A percentile compares a stretch with the other conserved stretches of the same genome.
Conservation (phyloP, 2,329 filamentous ascomycete genomes). For the Clarireedia hainanense region DNA sequence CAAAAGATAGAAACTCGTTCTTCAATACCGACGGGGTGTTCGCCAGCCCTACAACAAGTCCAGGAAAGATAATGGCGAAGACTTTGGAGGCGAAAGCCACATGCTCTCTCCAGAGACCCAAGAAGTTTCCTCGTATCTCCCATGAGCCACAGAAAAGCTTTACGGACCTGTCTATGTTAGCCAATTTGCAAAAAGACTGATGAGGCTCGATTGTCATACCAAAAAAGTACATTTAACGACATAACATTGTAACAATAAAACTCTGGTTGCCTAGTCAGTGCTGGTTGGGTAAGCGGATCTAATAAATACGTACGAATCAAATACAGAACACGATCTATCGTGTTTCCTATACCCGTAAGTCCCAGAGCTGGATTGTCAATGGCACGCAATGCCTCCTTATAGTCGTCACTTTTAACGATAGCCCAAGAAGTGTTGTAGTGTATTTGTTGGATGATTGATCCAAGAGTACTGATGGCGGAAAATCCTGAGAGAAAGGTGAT, state of each 20-base stretch:
- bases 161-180: conserved; percentile 27
- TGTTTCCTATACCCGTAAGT: conserved; percentile 35
- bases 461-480: conserved; percentile 22
- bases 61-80: conserved; percentile 32
- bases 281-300: background rate
- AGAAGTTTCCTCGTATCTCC: conserved; percentile 23
- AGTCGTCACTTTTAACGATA: conserved; percentile 27
- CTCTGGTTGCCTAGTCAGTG: conserved; percentile 29
- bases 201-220: conserved; percentile 24
- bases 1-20: conserved; percentile 27
- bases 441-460: conserved; percentile 26
- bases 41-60: conserved; percentile 30
- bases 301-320: conserved; percentile 37
- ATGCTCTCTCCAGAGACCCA: conserved; percentile 24
- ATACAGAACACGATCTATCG: conserved; percentile 37
- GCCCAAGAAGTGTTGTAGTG: conserved; percentile 23
- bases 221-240: conserved; percentile 38
- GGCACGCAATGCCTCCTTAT: conserved; percentile 30
- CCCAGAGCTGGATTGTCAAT: conserved; percentile 35
- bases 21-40: conserved; percentile 26
- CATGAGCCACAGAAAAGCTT: conserved; percentile 32
- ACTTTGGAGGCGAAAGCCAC: conserved; percentile 29
- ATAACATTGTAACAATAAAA: conserved; percentile 45
- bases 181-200: no score
- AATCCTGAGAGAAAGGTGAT: conserved; percentile 24